These are phyloP conservation scores for Stylonectria norvegica DNA, from an alignment of 2,329 filamentous ascomycete species.

Conservation along the genomic window DNA sequence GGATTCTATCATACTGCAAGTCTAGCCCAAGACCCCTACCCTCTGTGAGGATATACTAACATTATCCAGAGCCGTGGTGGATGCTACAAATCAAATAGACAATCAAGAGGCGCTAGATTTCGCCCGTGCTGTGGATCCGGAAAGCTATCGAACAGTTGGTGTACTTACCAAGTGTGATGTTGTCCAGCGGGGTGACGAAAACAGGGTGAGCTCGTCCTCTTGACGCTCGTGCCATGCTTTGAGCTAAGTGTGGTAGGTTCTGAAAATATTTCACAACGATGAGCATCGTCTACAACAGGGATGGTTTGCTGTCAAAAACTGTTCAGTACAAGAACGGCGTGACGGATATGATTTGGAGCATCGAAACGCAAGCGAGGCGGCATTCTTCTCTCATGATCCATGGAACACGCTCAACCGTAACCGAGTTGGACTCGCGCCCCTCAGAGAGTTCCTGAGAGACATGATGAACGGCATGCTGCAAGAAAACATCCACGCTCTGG, in stretches of 20 bases:
- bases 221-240: background rate
- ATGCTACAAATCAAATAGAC: background rate
- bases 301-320: background rate
- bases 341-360: background rate
- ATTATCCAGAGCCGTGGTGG: background rate
- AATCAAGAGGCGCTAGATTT: background rate
- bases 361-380: background rate
- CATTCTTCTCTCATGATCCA: background rate
- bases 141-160: background rate
- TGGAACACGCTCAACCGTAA: background rate
- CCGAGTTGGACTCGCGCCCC: background rate
- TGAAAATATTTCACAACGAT: background rate
- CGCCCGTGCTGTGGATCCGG: background rate
- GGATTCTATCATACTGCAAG: background rate
- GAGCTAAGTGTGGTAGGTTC: too few species aligned
- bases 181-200: background rate
- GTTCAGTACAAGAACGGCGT: background rate
- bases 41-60: background rate
- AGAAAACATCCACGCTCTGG: background rate
- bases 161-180: background rate
- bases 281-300: background rate
- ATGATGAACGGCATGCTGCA: background rate
- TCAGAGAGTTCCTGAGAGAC: background rate
- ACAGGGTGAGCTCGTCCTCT: background rate
- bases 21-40: background rate